phyloP scores from a whole-genome alignment of 2,329 filamentous ascomycete species.

The Sporothrix schenckii region DNA sequence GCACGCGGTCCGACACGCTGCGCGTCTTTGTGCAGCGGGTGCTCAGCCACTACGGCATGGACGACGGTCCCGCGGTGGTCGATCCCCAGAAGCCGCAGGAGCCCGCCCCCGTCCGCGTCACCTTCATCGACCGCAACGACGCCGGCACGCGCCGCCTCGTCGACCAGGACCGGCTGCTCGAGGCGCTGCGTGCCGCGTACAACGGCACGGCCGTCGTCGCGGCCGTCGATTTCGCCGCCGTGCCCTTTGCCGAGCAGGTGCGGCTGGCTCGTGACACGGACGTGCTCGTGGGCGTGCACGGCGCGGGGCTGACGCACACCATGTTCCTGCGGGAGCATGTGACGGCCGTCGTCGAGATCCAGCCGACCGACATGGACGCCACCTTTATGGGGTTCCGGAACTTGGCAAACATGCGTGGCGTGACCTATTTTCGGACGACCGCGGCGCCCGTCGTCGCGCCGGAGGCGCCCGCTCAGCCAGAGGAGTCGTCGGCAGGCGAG shows the following conservation, averaged over 20 bases:
- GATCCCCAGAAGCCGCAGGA: background rate
- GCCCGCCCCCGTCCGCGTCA: slow-evolving; percentile 38
- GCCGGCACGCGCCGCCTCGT: slow-evolving; percentile 40
- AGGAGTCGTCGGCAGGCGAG: background rate
- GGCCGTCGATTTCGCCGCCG: slow-evolving; percentile 45
- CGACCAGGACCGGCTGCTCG: slow-evolving; percentile 40
- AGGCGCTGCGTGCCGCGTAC: slow-evolving; percentile 37
- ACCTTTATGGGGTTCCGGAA: slow-evolving; percentile 48
- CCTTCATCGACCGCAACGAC: slow-evolving; percentile 44
- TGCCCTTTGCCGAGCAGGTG: slow-evolving; percentile 46
- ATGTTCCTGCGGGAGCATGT: slow-evolving; percentile 46
- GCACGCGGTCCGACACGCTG: slow-evolving; percentile 42
- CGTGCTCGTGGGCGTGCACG: slow-evolving; percentile 50
- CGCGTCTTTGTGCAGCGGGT: slow-evolving; percentile 43
- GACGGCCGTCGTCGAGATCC: slow-evolving; percentile 48
- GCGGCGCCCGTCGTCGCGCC: slow-evolving; percentile 32
- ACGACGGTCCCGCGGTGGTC: background rate
- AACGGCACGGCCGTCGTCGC: slow-evolving; percentile 40
- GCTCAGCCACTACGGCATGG: slow-evolving; percentile 40
- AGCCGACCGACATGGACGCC: slow-evolving; percentile 44
- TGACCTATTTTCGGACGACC: slow-evolving; percentile 46
- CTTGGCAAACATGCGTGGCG: slow-evolving; percentile 45
- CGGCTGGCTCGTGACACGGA: slow-evolving; percentile 44
- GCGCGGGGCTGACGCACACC: slow-evolving; percentile 48
- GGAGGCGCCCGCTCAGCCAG: background rate